Conservation (phyloP, 73 alveolate genomes). For the Symbiodinium natans region DNA sequence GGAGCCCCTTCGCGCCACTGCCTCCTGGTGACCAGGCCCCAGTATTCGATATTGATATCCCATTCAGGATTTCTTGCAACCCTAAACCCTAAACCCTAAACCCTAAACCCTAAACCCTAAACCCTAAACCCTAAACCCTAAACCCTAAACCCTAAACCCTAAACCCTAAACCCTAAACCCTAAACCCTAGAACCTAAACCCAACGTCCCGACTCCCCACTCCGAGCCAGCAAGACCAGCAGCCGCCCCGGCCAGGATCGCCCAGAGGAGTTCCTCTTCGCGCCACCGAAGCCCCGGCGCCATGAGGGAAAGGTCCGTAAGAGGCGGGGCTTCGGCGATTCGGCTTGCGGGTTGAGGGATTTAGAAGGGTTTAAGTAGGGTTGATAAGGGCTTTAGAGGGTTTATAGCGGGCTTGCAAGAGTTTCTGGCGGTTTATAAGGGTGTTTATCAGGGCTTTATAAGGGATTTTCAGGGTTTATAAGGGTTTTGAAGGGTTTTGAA, state of each 20-base stretch:
- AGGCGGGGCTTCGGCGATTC: neutral
- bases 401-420: no score
- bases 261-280: constrained; percentile 66
- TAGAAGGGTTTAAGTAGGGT: neutral
- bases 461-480: neutral
- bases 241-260: constrained; percentile 26
- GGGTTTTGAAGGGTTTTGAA: no score
- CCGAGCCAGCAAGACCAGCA: neutral
- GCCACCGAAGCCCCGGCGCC: constrained; percentile 87
- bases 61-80: no score
- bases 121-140: no score
- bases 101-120: no score
- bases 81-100: no score
- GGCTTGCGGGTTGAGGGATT: neutral
- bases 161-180: neutral
- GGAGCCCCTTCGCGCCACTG: no score
- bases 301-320: constrained; percentile 66
- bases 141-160: no score
- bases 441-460: neutral
- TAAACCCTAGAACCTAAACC: neutral
- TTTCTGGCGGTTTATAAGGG: neutral
- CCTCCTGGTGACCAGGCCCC: no score
- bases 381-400: no score
- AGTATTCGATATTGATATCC: no score
- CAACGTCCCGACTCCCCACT: neutral